phyloP scores from a whole-genome alignment of 78 protist genomes.

The Guillardia theta region DNA sequence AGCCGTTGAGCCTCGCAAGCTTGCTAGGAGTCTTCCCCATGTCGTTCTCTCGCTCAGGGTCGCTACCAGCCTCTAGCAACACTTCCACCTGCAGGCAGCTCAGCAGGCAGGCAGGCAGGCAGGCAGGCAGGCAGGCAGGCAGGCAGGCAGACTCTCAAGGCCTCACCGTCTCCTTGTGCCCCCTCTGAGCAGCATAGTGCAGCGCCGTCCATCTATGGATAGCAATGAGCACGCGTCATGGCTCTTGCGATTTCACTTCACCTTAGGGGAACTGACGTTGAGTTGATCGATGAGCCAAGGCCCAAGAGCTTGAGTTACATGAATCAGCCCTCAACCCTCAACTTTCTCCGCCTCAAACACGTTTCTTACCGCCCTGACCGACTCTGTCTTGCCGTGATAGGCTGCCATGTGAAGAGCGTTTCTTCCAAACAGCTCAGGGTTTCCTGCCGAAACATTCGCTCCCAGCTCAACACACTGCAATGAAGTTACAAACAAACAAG shows the following conservation, averaged over 20 bases:
- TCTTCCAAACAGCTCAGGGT: not conserved
- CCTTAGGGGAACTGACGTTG: not conserved
- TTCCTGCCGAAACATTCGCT: not conserved
- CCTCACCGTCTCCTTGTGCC: not conserved
- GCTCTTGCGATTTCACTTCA: no score
- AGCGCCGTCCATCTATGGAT: slow-evolving; percentile 31
- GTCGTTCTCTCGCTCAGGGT: not conserved
- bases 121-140: no score
- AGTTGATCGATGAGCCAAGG: not conserved
- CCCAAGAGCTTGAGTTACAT: no score
- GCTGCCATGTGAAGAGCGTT: not conserved
- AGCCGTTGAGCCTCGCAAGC: slow-evolving; percentile 11
- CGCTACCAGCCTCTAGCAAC: not conserved
- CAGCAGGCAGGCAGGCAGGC: no score
- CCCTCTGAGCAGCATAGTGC: slow-evolving; percentile 24
- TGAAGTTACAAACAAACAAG: no score
- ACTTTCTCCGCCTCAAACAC: no score
- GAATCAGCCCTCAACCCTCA: no score
- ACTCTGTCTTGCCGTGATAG: not conserved
- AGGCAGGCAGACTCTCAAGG: no score
- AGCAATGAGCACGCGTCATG: no score
- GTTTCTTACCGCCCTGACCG: not conserved
- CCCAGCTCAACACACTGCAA: not conserved
- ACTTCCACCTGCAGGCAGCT: no score
- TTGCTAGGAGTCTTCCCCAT: not conserved